These are phyloP conservation scores for Fusarium sp. DNA, from an alignment of 2,329 filamentous ascomycete genomes.

Conservation along the genomic window DNA sequence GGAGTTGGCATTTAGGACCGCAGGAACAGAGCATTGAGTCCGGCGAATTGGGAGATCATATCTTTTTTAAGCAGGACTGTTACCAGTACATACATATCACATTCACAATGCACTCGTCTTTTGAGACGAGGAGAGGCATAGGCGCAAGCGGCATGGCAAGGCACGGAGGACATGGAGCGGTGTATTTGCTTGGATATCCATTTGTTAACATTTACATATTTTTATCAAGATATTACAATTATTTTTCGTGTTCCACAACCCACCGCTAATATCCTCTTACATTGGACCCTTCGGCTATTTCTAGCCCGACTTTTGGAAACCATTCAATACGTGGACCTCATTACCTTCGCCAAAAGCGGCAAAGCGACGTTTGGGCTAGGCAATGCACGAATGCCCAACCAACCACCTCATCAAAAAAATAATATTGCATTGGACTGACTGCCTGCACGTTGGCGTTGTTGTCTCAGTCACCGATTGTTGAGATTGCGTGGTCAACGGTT, in stretches of 20 bases:
- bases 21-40: constrained; percentile 15
- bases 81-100: constrained; percentile 15
- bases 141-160: constrained; percentile 29
- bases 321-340: constrained; percentile 1
- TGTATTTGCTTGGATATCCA: constrained; percentile 42
- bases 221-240: constrained; percentile 13
- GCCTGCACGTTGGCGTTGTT: constrained; percentile 1
- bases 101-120: constrained; percentile 22
- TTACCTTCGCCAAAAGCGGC: constrained; percentile 25
- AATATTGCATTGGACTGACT: not conserved
- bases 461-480: constrained; percentile 19
- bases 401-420: constrained; percentile 28
- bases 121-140: constrained; percentile 23
- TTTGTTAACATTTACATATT: constrained; percentile 38
- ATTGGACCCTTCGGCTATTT: constrained; percentile 10
- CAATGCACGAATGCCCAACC: constrained; percentile 44
- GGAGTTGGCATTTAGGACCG: constrained; percentile 18
- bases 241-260: constrained; percentile 1
- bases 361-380: constrained; percentile 15
- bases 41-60: constrained; percentile 17
- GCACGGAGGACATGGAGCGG: constrained; percentile 31
- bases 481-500: constrained; percentile 14
- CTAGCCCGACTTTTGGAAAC: not conserved
- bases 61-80: constrained; percentile 16
- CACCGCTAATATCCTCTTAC: not conserved